Evolutionary conservation across 257 asterid species (phyloP).

Genomic region (Coffea eugenioides): DNA sequence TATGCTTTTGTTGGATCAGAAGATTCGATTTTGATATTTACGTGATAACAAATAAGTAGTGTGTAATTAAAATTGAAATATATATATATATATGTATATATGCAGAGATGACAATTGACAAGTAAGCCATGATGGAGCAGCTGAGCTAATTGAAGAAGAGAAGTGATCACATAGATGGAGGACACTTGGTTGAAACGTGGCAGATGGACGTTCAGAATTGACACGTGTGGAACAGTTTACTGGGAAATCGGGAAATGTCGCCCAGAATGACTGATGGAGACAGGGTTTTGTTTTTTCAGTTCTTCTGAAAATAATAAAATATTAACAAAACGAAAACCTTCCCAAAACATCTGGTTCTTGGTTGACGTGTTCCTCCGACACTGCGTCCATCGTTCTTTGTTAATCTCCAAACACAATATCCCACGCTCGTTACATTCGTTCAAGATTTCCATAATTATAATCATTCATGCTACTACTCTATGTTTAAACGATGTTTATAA

Average conservation of each 20-base stretch:
- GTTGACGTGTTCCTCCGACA: constrained; percentile 13
- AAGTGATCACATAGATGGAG: background rate
- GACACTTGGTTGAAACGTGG: constrained; percentile 21
- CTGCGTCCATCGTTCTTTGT: constrained; percentile 24
- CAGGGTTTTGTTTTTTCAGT: background rate
- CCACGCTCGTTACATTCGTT: no score
- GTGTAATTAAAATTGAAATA: no score
- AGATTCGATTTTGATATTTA: no score
- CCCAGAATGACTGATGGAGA: constrained; percentile 1
- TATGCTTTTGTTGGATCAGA: no score
- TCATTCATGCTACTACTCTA: no score
- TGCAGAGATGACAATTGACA: no score
- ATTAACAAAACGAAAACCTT: background rate
- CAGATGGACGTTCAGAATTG: background rate
- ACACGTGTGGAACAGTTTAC: constrained; percentile 6
- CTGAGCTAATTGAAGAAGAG: no score
- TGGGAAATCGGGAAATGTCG: constrained; percentile 5
- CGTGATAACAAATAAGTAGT: no score
- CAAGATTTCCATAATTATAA: no score
- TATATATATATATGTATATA: no score
- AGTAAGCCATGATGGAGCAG: no score
- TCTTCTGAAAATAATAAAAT: background rate
- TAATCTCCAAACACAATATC: constrained; percentile 52
- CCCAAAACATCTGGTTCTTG: constrained; percentile 12
- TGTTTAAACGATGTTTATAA: no score